Evolutionary conservation across 2,329 filamentous ascomycete species (phyloP).

Genomic region (Nemania abortiva): DNA sequence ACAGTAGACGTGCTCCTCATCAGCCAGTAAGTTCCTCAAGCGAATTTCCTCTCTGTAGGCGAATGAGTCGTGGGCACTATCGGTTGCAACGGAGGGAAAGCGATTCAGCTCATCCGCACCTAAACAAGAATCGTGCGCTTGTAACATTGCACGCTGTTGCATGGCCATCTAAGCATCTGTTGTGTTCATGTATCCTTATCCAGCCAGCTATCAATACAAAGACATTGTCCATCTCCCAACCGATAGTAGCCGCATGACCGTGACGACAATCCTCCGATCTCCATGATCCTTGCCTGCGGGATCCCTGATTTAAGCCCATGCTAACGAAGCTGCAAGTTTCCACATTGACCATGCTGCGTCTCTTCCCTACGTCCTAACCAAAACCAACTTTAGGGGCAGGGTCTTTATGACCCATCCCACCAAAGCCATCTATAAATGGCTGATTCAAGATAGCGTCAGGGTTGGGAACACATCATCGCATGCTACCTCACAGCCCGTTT

Average conservation of each 20-base stretch:
- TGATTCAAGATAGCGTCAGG: conserved; percentile 95
- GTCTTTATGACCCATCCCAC: conserved; percentile 99
- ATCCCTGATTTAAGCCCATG: conserved; percentile 32
- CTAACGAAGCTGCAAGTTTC: conserved; percentile 73
- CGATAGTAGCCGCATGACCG: conserved; percentile 47
- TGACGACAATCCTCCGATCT: conserved; percentile 33
- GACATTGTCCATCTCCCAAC: conserved; percentile 50
- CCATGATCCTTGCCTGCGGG: conserved; percentile 5
- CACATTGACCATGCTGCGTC: conserved; percentile 98
- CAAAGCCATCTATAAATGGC: conserved; percentile 99
- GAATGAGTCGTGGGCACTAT: conserved; percentile 44
- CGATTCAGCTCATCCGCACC: conserved; percentile 14
- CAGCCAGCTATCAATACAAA: conserved; percentile 61
- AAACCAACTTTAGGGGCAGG: conserved; percentile 95
- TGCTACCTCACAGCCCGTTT: conserved; percentile 78
- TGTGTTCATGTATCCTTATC: conserved; percentile 39
- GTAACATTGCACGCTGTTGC: conserved; percentile 26
- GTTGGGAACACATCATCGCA: conserved; percentile 80
- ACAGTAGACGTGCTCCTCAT: conserved; percentile 97
- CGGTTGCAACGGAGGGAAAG: conserved; percentile 40
- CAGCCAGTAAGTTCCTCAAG: conserved; percentile 86
- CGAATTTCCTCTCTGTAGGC: conserved; percentile 36
- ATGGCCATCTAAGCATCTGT: conserved; percentile 32
- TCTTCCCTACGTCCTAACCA: conserved; percentile 95
- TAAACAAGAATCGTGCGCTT: conserved; percentile 7